Base-by-base conservation (phyloP, 176 grass and related monocot genomes). In the Zizania latifolia region DNA sequence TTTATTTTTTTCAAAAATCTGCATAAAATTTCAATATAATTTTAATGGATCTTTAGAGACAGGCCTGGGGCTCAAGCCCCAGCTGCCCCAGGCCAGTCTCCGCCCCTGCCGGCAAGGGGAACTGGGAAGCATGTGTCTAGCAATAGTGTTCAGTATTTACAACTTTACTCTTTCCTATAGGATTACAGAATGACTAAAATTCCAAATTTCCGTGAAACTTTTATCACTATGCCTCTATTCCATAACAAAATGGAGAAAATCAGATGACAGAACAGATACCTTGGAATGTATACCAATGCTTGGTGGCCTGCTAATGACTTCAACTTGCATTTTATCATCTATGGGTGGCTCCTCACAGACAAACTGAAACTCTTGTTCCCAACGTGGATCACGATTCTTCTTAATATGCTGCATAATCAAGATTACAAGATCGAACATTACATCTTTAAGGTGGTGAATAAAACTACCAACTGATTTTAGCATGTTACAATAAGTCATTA, bases 261-360 rank as follows among this genome's bases (percentile, higher is more conserved):
- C 37, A 44, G 23, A 27, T n/a, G 16, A 46, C 27, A 50, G 28
- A 75, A 74, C 17, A 28, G 37, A 44, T 88, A 94, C 92, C 92
- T 94, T 90, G n/a, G 92, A 85, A 69, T 90, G 78, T 81, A 94
- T 86, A 53, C 92, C 85, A 62, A 94, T 88, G 44, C 85, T 90
- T 62, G 92, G 84, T 78, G 92, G 82, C 67, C 78, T 86, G 74
- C 88, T 94, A 68, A 94, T 74, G 60, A 94, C 92, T 82, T 94
- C 92, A 59, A 94, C 76, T 54, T 90, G 92, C 83, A 94, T 83
- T 65, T 86, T 94, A 17, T 94, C 88, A 81, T 94, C 70, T 58
- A 34, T 68, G 9, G 92, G 92, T 65, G 88, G 85, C 44, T 90
- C 88, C 58, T 83, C 92, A 21, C 92, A 94, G 30, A 94, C 15